Base-by-base conservation (phyloP, 2,329 filamentous ascomycete genomes). In the Curvularia eragrostidis region DNA sequence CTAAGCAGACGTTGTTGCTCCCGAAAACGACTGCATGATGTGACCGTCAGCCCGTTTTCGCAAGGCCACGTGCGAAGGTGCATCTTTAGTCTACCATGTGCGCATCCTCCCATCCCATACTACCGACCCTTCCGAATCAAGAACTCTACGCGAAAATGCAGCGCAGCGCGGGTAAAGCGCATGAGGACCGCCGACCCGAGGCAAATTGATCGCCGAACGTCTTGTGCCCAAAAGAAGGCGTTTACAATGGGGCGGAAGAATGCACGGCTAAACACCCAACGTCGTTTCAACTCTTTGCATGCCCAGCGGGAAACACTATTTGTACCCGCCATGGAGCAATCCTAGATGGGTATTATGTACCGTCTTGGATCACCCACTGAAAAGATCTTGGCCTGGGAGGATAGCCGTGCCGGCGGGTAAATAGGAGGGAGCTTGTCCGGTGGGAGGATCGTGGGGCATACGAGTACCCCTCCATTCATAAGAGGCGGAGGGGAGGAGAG, bases 401-500 rank as follows among this genome's bases (percentile, higher is more conserved):
- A 57, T 54, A 59, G 62, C 57, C 64, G 66, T 68, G 56, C 72
- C 72, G 72, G 62, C 70, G 74, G 74, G 59, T 75, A 76, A 75
- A 64, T 61, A 56, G 63, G 54, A 55, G 55, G 56, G 38, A 58
- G 51, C 52, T 61, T 56, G 59, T 63, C 62, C 58, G 47, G 47
- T 36, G 32, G 47, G 21, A 49, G 21, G 60, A 56, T 65, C 62
- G 65, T 61, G 63, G 66, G 67, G 63, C 64, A 62, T 10, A 21
- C 47, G 63, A 52, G 50, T 67, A 56, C 62, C 67, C 67, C 67
- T 70, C 65, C 57, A 60, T 57, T 48, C 56, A 64, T 69, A 73
- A 68, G 59, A 55, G 54, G n/a, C n/a, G n/a, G 54, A 58, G 56
- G 66, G 66, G 39, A 32, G 52, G 65, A 62, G 63, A 63, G 60